Conservation (phyloP, 2,329 filamentous ascomycete genomes). For the Bipolaris zeicola region DNA sequence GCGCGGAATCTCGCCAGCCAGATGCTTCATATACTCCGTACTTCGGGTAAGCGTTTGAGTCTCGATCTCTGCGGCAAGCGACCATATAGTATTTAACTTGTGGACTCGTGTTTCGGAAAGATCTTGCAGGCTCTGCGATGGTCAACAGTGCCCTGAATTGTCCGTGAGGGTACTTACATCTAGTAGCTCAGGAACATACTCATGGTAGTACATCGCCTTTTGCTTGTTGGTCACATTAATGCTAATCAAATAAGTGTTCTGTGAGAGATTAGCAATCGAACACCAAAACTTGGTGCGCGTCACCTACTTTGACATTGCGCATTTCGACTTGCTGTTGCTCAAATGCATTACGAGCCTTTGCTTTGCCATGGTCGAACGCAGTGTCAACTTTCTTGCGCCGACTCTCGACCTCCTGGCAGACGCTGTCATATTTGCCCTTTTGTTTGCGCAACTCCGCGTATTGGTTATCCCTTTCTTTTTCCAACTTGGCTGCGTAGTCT, state of each 20-base stretch:
- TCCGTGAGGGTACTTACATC: slow-evolving; percentile 63
- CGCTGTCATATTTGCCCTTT: slow-evolving; percentile 90
- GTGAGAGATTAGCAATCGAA: slow-evolving; percentile 29
- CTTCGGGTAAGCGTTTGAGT: slow-evolving; percentile 77
- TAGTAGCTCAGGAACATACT: slow-evolving; percentile 91
- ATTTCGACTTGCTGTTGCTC: slow-evolving; percentile 92
- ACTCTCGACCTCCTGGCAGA: slow-evolving; percentile 93
- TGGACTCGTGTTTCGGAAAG: slow-evolving; percentile 85
- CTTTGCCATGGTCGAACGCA: slow-evolving; percentile 83
- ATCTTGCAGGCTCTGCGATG: slow-evolving; percentile 74
- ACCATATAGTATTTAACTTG: slow-evolving; percentile 87
- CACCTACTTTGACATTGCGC: slow-evolving; percentile 79
- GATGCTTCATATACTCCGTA: slow-evolving; percentile 71
- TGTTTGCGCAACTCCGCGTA: slow-evolving; percentile 87
- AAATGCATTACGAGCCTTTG: slow-evolving; percentile 88
- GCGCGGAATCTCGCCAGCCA: slow-evolving; percentile 80
- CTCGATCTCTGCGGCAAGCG: slow-evolving; percentile 78
- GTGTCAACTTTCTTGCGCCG: slow-evolving; percentile 93
- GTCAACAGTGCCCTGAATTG: slow-evolving; percentile 7
- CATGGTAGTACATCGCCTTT: slow-evolving; percentile 96
- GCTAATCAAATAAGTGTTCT: slow-evolving; percentile 93
- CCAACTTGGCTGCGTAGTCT: slow-evolving; percentile 86
- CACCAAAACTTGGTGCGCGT: neutral
- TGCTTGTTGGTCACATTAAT: slow-evolving; percentile 98
- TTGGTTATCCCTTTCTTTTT: slow-evolving; percentile 83